These are phyloP conservation scores for Ramalina peruviana DNA, from an alignment of 495 filamentous ascomycete species.

Conservation along the genomic window DNA sequence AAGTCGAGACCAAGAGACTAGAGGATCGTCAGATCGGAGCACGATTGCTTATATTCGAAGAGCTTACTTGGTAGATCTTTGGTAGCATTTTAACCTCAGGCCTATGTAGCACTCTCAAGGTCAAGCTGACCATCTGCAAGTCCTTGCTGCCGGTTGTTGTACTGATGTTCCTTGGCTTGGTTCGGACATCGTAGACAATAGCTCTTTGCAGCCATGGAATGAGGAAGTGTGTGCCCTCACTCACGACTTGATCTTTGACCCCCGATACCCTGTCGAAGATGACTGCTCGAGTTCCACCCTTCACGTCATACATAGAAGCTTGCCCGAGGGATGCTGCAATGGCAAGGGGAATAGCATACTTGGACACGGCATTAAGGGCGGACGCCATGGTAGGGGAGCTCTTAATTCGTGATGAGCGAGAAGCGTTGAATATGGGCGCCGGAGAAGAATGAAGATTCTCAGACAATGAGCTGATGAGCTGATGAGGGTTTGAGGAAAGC, in stretches of 20 bases:
- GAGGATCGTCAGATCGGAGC: background rate
- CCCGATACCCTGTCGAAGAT: constrained; percentile 94
- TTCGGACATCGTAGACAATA: constrained; percentile 95
- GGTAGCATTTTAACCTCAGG: constrained; percentile 86
- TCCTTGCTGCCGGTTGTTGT: constrained; percentile 99
- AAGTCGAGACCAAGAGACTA: constrained; percentile 78
- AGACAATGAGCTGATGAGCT: constrained; percentile 2
- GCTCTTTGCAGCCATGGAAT: constrained; percentile 90
- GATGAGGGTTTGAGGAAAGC: background rate
- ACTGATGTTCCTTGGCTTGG: constrained; percentile 88
- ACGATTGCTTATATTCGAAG: background rate
- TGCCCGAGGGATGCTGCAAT: constrained; percentile 47
- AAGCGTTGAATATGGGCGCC: background rate
- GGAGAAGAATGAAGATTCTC: background rate
- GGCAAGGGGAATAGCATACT: constrained; percentile 55
- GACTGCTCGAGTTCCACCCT: constrained; percentile 82
- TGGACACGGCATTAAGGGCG: constrained; percentile 49
- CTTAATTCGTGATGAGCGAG: too few species aligned
- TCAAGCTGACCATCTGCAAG: constrained; percentile 99
- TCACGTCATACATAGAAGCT: constrained; percentile 89
- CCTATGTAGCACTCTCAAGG: constrained; percentile 84
- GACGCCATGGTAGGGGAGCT: constrained; percentile 39
- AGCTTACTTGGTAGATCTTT: constrained; percentile 88
- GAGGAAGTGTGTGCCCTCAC: constrained; percentile 95
- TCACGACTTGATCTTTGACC: constrained; percentile 82